Base-by-base conservation (phyloP, 345 rosid genomes). In the Dipteronia sinensis region DNA sequence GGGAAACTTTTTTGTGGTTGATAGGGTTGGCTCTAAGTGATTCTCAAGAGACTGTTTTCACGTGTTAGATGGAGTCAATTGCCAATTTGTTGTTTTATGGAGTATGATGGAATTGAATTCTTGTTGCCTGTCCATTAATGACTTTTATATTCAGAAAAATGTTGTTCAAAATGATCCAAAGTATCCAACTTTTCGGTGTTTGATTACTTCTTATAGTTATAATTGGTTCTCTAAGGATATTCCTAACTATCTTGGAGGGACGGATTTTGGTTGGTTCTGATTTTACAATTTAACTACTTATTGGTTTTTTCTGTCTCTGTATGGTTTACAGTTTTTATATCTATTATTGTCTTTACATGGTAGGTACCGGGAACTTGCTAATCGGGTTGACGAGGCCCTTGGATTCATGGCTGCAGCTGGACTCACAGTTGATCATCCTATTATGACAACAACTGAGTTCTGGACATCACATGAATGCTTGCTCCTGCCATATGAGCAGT, bases 381-480 rank as follows among this genome's bases (percentile, higher is more conserved):
- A 85, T 74, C 86, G 94, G 34, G 94, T 90, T 77, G 94, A 90
- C 80, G 94, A 90, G 82, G 92, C 94, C 77, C 92, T 90, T 9
- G 94, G 94, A 70, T 90, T 90, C 85, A 90, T 90, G 94, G 34
- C 90, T 75, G 91, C 94, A 6, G 91, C 92, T 73, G 94, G 94
- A 77, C 88, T 90, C 71, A 89, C 92, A 0, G 86, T 88, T n/a
- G 94, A 88, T 44, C 92, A 90, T 76, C 94, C 94, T 67, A 86
- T 90, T 74, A 90, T 90, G 94, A 90, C 86, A 76, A 82, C 92
- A 46, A 90, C 94, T 1, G 94, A 90, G 13, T 90, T 90, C 82
- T 90, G 94, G 92, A 90, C 94, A 72, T 90, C 94, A 13, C 94
- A 90, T 80, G 92, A 90, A 79, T 90, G 94, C 83, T 80, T 90